These are phyloP conservation scores for Fusarium sp. DNA, from an alignment of 2,329 filamentous ascomycete genomes.

Conservation along the genomic window DNA sequence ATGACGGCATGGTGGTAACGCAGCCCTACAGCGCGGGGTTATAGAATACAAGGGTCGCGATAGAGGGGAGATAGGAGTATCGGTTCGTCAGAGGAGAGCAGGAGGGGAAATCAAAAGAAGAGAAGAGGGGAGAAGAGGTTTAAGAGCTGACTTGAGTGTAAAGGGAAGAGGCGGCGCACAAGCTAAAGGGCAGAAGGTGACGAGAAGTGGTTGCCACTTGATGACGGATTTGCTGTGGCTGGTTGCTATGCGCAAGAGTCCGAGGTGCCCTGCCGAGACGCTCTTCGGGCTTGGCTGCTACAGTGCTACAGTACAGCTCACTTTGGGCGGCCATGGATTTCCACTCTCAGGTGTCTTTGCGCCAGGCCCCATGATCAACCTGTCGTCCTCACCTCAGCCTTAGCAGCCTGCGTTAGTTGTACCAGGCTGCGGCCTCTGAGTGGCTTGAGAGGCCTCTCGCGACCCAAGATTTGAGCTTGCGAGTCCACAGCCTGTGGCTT, in stretches of 20 bases:
- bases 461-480: background rate
- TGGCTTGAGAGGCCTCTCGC: slow-evolving; percentile 34
- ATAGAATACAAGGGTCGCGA: slow-evolving; percentile 11
- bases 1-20: slow-evolving; percentile 59
- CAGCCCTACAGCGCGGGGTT: slow-evolving; percentile 43
- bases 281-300: slow-evolving; percentile 8
- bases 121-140: slow-evolving; percentile 6
- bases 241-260: slow-evolving; percentile 3
- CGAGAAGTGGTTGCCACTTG: slow-evolving; percentile 38
- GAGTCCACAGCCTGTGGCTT: slow-evolving; percentile 30
- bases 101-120: background rate
- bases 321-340: slow-evolving; percentile 12
- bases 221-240: slow-evolving; percentile 45
- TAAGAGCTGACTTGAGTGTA: slow-evolving; percentile 22
- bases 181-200: slow-evolving; percentile 21
- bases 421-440: background rate
- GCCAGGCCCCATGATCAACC: background rate
- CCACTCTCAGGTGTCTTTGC: slow-evolving; percentile 19
- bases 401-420: slow-evolving; percentile 6
- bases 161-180: slow-evolving; percentile 13
- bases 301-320: slow-evolving; percentile 3
- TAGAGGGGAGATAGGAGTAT: background rate
- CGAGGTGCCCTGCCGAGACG: background rate
- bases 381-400: slow-evolving; percentile 1
- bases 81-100: background rate